Conservation (phyloP, 345 rosid genomes). For the Arabidopsis arenosa region DNA sequence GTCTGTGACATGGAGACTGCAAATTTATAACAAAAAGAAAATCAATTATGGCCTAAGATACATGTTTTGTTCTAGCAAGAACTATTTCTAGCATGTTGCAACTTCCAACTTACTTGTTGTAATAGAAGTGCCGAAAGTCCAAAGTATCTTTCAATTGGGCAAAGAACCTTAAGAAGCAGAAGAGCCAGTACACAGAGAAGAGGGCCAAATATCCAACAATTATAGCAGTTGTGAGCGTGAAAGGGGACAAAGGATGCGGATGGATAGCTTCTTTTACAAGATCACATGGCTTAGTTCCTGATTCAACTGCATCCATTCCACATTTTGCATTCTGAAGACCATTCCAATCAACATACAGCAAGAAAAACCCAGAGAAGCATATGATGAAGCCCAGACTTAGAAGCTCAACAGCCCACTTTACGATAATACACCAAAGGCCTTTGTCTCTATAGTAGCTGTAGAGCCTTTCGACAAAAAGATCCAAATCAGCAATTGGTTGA, state of each 20-base stretch:
- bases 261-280: conserved; percentile 93
- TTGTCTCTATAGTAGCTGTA: conserved; percentile 95
- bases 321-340: conserved; percentile 99
- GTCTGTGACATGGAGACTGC: conserved; percentile 93
- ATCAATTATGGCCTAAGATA: conserved; percentile 1
- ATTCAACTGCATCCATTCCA: conserved; percentile 98
- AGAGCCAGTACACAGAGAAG: conserved; percentile 83
- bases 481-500: conserved; percentile 89
- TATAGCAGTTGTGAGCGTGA: conserved; percentile 79
- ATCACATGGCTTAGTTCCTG: conserved; percentile 96
- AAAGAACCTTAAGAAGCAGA: conserved; percentile 92
- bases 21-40: conserved; percentile 39
- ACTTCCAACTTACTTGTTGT: conserved; percentile 62
- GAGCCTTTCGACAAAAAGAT: conserved; percentile 88
- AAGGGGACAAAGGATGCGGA: conserved; percentile 84
- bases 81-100: conserved; percentile 9
- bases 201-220: conserved; percentile 88
- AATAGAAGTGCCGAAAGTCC: conserved; percentile 80
- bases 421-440: conserved; percentile 94
- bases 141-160: conserved; percentile 87
- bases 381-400: conserved; percentile 87
- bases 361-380: conserved; percentile 95
- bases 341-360: conserved; percentile 93
- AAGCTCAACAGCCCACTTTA: conserved; percentile 96
- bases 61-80: conserved; percentile 8